These are phyloP conservation scores for Saccharomycopsis hybrid DNA, from an alignment of 1,139 yeast genomes.

Conservation along the genomic window DNA sequence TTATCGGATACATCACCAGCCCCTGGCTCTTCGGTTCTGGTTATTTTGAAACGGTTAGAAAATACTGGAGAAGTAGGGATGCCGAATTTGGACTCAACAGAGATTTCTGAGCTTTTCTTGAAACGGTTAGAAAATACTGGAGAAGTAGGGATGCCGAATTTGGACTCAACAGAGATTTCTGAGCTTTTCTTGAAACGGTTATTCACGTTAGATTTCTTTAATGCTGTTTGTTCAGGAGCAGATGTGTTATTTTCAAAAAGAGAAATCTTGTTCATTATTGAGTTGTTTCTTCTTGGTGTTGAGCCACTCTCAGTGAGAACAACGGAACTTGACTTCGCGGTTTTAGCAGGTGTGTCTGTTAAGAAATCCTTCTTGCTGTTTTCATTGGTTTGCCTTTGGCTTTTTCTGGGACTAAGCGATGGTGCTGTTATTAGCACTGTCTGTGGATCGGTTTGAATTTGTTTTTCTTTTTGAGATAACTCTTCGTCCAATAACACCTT, in stretches of 20 bases:
- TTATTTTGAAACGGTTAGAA: not conserved
- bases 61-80: not conserved
- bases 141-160: not conserved
- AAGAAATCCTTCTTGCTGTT: no score
- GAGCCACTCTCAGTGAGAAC: no score
- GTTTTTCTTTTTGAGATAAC: no score
- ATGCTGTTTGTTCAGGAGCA: no score
- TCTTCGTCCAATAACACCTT: constrained; percentile 7
- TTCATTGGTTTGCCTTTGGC: no score
- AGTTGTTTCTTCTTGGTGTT: not conserved
- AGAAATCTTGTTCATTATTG: constrained; percentile 6
- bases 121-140: not conserved
- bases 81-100: not conserved
- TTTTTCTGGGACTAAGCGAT: no score
- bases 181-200: not conserved
- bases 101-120: not conserved
- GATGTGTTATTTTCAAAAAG: constrained; percentile 10
- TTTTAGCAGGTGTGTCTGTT: no score
- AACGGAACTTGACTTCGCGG: no score
- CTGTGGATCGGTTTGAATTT: no score
- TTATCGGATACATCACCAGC: not conserved
- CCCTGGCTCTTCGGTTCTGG: not conserved
- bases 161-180: not conserved
- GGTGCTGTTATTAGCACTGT: no score
- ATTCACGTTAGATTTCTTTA: not conserved